Evolutionary conservation across 768 basidiomycete genomes (phyloP).

Genomic region (Mycena vitilis): DNA sequence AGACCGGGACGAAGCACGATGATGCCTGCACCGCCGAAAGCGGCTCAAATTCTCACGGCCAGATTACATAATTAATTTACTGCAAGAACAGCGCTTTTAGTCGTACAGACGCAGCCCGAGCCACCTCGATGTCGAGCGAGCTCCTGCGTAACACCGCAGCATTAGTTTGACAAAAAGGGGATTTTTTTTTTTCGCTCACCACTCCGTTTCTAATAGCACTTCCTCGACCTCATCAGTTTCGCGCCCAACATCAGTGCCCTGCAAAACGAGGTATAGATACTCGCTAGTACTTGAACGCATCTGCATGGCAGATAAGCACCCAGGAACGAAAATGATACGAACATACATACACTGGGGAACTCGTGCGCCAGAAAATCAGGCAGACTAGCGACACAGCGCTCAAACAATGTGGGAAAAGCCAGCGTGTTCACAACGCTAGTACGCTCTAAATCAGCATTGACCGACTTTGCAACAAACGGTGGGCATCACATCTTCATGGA

Average conservation of each 20-base stretch:
- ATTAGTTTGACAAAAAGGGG: neutral
- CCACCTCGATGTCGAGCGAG: slow-evolving; percentile 46
- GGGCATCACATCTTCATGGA: slow-evolving; percentile 82
- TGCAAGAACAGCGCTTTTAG: slow-evolving; percentile 53
- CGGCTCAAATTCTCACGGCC: slow-evolving; percentile 27
- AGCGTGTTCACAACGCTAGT: slow-evolving; percentile 76
- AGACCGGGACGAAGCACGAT: slow-evolving; percentile 12
- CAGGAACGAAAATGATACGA: slow-evolving; percentile 22
- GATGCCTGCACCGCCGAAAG: neutral
- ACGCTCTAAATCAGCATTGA: slow-evolving; percentile 18
- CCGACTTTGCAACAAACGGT: neutral
- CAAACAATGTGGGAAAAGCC: slow-evolving; percentile 58
- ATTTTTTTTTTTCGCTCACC: slow-evolving; percentile 58
- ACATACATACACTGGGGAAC: slow-evolving; percentile 77
- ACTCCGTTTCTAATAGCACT: slow-evolving; percentile 83
- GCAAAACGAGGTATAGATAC: slow-evolving; percentile 81
- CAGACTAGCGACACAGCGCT: slow-evolving; percentile 58
- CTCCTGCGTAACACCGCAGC: slow-evolving; percentile 20
- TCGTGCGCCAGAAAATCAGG: slow-evolving; percentile 77
- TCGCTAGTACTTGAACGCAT: slow-evolving; percentile 86
- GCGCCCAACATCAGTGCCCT: slow-evolving; percentile 72
- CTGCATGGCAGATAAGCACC: slow-evolving; percentile 51
- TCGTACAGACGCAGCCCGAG: slow-evolving; percentile 55
- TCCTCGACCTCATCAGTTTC: slow-evolving; percentile 78
- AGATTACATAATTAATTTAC: slow-evolving; percentile 12